Evolutionary conservation across 192 early-diverging fungal species (phyloP), one percentile per base, ranked within the genome.

Genomic region (Globomyces pollinis-pini): DNA sequence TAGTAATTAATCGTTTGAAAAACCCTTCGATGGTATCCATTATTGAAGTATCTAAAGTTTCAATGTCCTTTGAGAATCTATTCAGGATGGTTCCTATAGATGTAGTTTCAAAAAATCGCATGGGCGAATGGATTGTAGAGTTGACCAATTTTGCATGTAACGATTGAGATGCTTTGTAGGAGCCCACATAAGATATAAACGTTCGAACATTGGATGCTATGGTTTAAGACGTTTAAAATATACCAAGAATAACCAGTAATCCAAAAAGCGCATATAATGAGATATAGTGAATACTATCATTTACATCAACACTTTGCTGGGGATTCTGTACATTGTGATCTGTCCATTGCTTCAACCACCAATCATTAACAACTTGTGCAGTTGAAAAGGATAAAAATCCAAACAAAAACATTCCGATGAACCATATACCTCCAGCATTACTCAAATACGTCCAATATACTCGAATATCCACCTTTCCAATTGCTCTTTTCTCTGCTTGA

Each of bases 71-170:
- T 36, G 60, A 64, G 33, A 69, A 69, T 9, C 68, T 36, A 31
- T 69, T 69, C 21, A 69, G 16, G 28, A 69, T 70, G n/a, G 67
- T 35, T 15, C 68, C 68, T n/a, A 38, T 1, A n/a, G 68, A 43
- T 1, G 79, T 84, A 4, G 62, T 55, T 54, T 80, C 80, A 57
- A 78, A 84, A 50, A 84, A 84, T 0, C 67, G 62, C 77, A 83
- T 73, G 3, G 80, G 80, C 0, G 80, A 72, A 8, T 64, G 60
- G 18, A 75, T 47, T 23, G 72, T 55, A 26, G 59, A 6, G 30
- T 26, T 13, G 7, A 60, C 21, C 5, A 60, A 18, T 41, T 53
- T 8, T 20, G 59, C 13, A 55, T 60, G 59, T 2, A 60, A 15
- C 12, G 8, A 26, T 20, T 30, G 31, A 26, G 59, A 60, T 2